Percentiles rank a stretch among this genome's conserved stretches.
phyloP scores from a whole-genome alignment of 306 rosid species.

The Pterocarpus macrocarpus region DNA sequence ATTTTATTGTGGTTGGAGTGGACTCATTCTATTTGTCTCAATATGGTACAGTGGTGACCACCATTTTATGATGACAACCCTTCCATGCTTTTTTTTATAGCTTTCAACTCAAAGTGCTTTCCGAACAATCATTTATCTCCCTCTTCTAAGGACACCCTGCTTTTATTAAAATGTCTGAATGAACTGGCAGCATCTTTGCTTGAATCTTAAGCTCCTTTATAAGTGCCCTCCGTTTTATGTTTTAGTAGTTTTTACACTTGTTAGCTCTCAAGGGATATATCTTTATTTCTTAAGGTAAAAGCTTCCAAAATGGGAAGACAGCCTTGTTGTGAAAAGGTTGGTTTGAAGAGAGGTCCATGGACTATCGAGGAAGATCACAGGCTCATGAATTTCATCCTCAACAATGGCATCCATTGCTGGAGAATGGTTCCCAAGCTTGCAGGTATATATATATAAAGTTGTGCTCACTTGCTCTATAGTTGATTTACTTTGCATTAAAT shows the following conservation, averaged over 20 bases:
- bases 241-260: conserved; percentile 35
- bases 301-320: conserved; percentile 79
- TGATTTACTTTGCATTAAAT: conserved; percentile 17
- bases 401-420: conserved; percentile 97
- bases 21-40: conserved; percentile 51
- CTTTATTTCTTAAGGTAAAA: not conserved
- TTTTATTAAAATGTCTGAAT: conserved; percentile 59
- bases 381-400: conserved; percentile 86
- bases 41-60: conserved; percentile 43
- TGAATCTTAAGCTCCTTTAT: conserved; percentile 62
- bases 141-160: conserved; percentile 68
- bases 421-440: conserved; percentile 97
- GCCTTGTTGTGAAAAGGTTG: conserved; percentile 96
- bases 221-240: conserved; percentile 52
- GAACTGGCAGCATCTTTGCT: conserved; percentile 99
- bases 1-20: too few relatives aligned
- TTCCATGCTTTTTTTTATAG: conserved; percentile 47
- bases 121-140: conserved; percentile 87
- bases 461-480: not conserved
- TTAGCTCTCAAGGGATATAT: conserved; percentile 30
- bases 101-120: conserved; percentile 61
- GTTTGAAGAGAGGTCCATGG: conserved; percentile 98
- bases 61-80: conserved; percentile 64
- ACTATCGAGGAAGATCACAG: conserved; percentile 95
- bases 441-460: conserved; percentile 54